Conservation (phyloP, 2,329 filamentous ascomycete species). For the Talaromyces funiculosus region DNA sequence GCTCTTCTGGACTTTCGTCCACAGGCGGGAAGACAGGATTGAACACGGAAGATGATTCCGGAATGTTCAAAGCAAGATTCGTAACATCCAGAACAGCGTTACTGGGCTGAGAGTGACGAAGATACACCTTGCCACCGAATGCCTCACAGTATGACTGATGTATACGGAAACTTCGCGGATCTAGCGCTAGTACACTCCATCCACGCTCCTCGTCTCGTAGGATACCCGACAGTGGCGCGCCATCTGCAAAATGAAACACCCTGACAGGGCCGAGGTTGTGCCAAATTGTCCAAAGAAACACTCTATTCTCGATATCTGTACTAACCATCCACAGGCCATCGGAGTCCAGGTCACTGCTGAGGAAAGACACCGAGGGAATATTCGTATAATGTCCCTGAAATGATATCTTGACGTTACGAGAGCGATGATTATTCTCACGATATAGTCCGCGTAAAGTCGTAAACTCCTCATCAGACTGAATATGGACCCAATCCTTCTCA, state of each 20-base stretch:
- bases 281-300: constrained; percentile 48
- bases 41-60: constrained; percentile 26
- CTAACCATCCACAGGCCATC: constrained; percentile 53
- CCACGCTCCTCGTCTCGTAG: constrained; percentile 30
- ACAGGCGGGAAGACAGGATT: constrained; percentile 22
- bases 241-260: constrained; percentile 27
- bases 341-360: constrained; percentile 53
- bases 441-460: constrained; percentile 24
- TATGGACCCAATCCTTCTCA: constrained; percentile 31
- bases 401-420: constrained; percentile 38
- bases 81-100: constrained; percentile 27
- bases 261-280: constrained; percentile 26
- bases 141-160: constrained; percentile 33
- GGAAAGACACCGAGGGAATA: constrained; percentile 54
- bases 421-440: constrained; percentile 28
- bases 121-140: constrained; percentile 30
- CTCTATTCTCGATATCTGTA: constrained; percentile 50
- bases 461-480: constrained; percentile 23
- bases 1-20: constrained; percentile 19
- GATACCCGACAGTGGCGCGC: constrained; percentile 22
- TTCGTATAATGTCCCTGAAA: constrained; percentile 45
- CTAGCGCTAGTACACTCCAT: constrained; percentile 44
- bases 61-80: constrained; percentile 21
- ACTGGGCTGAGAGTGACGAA: constrained; percentile 18
- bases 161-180: constrained; percentile 38